Evolutionary conservation across 192 early-diverging fungal genomes (phyloP), one percentile per base, ranked within the genome.

Genomic region (Coemansia umbellata): DNA sequence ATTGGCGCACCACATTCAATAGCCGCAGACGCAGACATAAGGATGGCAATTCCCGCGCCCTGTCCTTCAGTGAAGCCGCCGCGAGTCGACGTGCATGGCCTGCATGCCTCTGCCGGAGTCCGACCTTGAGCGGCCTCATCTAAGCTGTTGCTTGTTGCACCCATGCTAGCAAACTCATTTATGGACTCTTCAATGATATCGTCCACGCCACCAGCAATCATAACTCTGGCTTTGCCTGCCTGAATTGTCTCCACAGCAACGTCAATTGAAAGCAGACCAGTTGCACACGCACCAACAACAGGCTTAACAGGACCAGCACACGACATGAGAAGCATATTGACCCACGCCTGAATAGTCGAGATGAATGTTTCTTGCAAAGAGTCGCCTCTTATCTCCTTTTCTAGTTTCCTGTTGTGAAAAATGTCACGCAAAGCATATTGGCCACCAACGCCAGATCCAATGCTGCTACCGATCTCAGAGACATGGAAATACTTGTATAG

Each of bases 401-500:
- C 93, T 26, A 90, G 53, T 3, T 77, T 43, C 31, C 92, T 88
- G 22, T 85, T 82, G 58, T 78, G 70, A 80, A 88, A 94, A 30
- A 92, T 79, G 37, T 82, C 78, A 50, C 84, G 82, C 47, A 86
- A 65, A 21, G 88, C 78, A 5, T 66, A 45, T 67, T 84, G 81
- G 36, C 94, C 94, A 64, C 94, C 94, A 36, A 91, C 79, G 75
- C 89, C 88, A 36, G 88, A 89, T 44, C 94, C 94, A 35, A 85
- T 80, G 10, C 84, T 81, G 82, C 88, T 96, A 48, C 94, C 94
- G 43, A 96, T 78, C 65, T 94, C 90, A 37, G 89, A 89, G 33
- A 96, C 89, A 64, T 96, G 94, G 50, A 96, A 88, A 57, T 94
- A 91, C 74, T 93, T 80, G 83, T 89, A 96, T 76, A 96, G 89